Conservation (phyloP, 2,329 filamentous ascomycete genomes). For the Fusarium brevicatenulatum region DNA sequence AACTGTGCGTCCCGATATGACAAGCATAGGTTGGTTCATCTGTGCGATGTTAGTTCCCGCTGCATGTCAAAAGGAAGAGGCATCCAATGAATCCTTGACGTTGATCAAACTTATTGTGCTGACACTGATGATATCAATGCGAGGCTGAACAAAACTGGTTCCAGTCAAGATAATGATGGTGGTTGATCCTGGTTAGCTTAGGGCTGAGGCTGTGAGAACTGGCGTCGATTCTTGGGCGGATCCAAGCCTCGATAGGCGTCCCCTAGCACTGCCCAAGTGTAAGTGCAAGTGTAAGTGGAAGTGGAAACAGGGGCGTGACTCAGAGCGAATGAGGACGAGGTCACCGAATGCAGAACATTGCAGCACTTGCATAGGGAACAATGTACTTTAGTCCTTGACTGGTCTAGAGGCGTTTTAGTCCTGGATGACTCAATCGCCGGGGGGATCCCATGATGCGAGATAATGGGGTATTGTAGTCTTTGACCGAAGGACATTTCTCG, state of each 20-base stretch:
- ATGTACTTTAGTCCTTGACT: slow-evolving; percentile 13
- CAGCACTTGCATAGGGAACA: slow-evolving; percentile 31
- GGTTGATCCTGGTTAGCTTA: slow-evolving; percentile 3
- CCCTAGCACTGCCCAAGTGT: slow-evolving; percentile 27
- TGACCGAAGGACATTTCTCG: neutral
- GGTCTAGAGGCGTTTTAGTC: slow-evolving; percentile 4
- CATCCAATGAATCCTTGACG: slow-evolving; percentile 39
- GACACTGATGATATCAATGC: slow-evolving; percentile 12
- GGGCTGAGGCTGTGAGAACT: slow-evolving; percentile 38
- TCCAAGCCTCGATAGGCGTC: slow-evolving; percentile 40
- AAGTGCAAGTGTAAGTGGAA: neutral
- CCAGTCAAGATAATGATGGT: neutral
- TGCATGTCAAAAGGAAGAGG: slow-evolving; percentile 36
- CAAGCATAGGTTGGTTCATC: slow-evolving; percentile 10
- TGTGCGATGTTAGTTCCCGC: slow-evolving; percentile 42
- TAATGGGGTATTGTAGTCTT: slow-evolving; percentile 7
- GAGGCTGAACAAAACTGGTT: slow-evolving; percentile 34
- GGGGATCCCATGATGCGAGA: slow-evolving; percentile 38
- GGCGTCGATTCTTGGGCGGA: slow-evolving; percentile 4
- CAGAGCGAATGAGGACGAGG: slow-evolving; percentile 14
- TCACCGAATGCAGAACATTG: slow-evolving; percentile 28
- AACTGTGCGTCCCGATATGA: slow-evolving; percentile 19
- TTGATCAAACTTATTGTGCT: slow-evolving; percentile 9
- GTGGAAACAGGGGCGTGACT: slow-evolving; percentile 3
- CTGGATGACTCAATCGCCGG: slow-evolving; percentile 43